Base-by-base conservation (phyloP, 2,329 filamentous ascomycete species). In the Curvularia sp. region DNA sequence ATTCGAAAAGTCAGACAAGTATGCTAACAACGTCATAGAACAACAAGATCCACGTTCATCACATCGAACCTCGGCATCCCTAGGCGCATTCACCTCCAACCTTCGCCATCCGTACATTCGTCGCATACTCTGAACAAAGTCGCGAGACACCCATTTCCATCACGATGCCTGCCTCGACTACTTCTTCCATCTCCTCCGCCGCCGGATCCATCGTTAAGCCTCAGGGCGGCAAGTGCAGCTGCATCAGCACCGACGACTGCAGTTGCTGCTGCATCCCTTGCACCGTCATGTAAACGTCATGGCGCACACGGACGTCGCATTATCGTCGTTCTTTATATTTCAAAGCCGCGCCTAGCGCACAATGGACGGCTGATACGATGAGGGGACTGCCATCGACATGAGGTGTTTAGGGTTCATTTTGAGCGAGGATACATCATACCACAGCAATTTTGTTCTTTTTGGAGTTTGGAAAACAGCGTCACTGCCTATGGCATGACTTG, bases 211-310 rank as follows among this genome's bases (percentile, higher is more conserved):
- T 77, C 49, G 66, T 66, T 27, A 78, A 77, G 60, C 74, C 75
- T n/a, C 66, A 65, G 43, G 68, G 71, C 0, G 64, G 67, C 27
- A 73, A 77, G 64, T 64, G 65, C 61, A 64, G 66, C 18, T 73
- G 70, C 60, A 53, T 69, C 46, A 72, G 67, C 54, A 71, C 67
- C 32, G 71, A 72, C 25, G 70, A 72, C 47, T 75, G 73, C 65
- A 63, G 60, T 42, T 75, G 68, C 67, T 76, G 74, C 69, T 65
- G 61, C 61, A 70, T 77, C 39, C 75, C 75, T 5, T 77, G 75
- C 60, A 74, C 72, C 0, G 74, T 77, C 49, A 77, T 77, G 74
- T 77, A 68, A 58, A 67, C n/a, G n/a, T 5, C 15, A 7, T 10
- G 28, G 28, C 28, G 28, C 8, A 10, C 10, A 30, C 15, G 15